Base-by-base conservation (phyloP, 108 stramenopile species). In the Skeletonema potamos region DNA sequence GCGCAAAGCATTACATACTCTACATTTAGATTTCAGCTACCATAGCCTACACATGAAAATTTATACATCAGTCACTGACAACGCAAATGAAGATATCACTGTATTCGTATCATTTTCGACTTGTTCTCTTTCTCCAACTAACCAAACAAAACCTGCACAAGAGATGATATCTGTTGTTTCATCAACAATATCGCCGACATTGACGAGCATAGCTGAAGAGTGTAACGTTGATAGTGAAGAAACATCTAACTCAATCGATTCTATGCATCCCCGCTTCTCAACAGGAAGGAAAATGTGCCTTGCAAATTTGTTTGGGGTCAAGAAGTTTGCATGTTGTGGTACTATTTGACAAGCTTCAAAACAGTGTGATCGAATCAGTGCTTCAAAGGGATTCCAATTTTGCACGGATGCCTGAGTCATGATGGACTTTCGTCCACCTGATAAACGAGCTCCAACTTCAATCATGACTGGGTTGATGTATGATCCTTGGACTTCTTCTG, bases 391-490 rank as follows among this genome's bases (percentile, higher is more conserved):
- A 36, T 60, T 27, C 72, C 64, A 58, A 12, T 57, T 39, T 34
- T 55, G 32, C 27, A 76, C 58, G 0, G 70, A 41, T 6, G 33
- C 37, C 26, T 68, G 6, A 6, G 81, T 66, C 76, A 82, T 73
- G 58, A 74, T 78, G 6, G 76, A 64, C 37, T 82, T 82, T 28
- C 77, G 37, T 9, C 81, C 81, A 54, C 81, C 81, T 4, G 81
- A 64, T 29, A 77, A 41, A 54, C 81, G 76, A 13, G 76, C 81
- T 17, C 76, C 81, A 22, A 77, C 44, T 58, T 82, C 80, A 15
- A 81, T 81, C 80, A 81, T 71, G 12, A 43, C 34, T 11, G 80
- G 80, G 24, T 73, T 30, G 27, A 5, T 41, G 27, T 27, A 73
- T 22, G 48, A 51, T 6, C 48, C 9, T 2, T 34, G 15, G 2